Conservation (phyloP, 768 basidiomycete genomes). For the Lactarius trivialis region DNA sequence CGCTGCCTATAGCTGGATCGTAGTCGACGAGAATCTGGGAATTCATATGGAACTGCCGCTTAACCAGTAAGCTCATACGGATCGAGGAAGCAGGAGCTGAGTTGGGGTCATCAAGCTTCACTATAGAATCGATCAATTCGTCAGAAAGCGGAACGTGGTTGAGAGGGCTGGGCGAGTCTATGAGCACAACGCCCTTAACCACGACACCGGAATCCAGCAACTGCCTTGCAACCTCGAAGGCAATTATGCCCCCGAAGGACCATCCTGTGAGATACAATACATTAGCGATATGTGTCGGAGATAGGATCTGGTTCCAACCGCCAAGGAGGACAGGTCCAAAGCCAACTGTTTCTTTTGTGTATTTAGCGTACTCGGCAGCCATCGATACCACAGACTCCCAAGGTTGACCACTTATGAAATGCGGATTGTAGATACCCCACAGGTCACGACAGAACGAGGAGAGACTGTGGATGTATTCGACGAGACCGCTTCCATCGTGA, state of each 20-base stretch:
- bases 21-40: conserved; percentile 44
- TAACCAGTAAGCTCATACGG: conserved; percentile 32
- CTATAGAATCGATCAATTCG: conserved; percentile 41
- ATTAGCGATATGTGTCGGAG: background rate
- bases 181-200: conserved; percentile 54
- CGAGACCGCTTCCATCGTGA: conserved; percentile 67
- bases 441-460: conserved; percentile 43
- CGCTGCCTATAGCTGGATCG: conserved; percentile 29
- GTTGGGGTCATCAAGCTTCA: conserved; percentile 31
- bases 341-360: conserved; percentile 32
- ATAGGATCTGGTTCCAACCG: conserved; percentile 36
- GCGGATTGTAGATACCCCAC: conserved; percentile 57
- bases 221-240: conserved; percentile 55
- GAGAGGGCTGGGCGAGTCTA: conserved; percentile 59
- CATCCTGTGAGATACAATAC: conserved; percentile 42
- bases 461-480: conserved; percentile 45
- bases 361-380: conserved; percentile 44
- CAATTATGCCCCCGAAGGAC: conserved; percentile 73
- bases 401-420: conserved; percentile 36
- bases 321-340: conserved; percentile 46
- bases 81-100: conserved; percentile 28
- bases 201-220: conserved; percentile 38
- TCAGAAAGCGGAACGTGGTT: conserved; percentile 48
- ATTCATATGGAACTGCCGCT: conserved; percentile 45
- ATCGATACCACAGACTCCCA: conserved; percentile 50